Percentiles rank a stretch among this genome's conserved stretches.
Conservation (phyloP, 2,329 filamentous ascomycete species). For the Colletotrichum australisinense region DNA sequence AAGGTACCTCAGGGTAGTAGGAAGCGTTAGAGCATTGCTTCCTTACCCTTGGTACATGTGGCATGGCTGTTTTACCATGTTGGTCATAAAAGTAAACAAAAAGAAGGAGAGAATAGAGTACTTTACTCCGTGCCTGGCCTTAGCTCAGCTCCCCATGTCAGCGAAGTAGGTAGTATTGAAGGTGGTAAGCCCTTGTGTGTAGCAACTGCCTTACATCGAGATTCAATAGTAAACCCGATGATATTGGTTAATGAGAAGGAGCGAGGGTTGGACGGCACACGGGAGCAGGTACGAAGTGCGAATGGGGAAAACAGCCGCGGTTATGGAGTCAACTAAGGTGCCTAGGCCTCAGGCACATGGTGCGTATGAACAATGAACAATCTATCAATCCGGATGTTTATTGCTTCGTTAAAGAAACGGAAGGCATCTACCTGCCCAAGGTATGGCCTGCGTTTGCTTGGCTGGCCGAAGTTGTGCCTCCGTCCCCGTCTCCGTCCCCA, state of each 20-base stretch:
- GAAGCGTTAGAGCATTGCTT: background rate
- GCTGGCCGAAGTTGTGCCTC: conserved; percentile 10
- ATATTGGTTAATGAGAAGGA: background rate
- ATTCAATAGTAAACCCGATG: background rate
- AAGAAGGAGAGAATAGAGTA: background rate
- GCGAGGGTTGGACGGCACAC: background rate
- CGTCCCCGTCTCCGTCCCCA: background rate
- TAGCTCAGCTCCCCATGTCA: background rate
- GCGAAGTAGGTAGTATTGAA: background rate
- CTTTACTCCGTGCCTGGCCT: background rate
- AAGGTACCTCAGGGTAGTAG: background rate
- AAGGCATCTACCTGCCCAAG: background rate
- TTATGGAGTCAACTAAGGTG: background rate
- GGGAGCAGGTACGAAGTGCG: background rate
- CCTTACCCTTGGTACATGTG: background rate
- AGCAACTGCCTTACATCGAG: background rate
- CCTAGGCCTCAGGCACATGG: background rate
- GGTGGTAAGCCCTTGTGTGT: background rate
- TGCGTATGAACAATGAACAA: background rate
- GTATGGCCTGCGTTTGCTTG: too few relatives aligned
- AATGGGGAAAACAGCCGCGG: background rate
- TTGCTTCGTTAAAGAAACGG: background rate
- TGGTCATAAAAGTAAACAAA: background rate
- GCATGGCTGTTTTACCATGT: background rate
- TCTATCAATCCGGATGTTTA: background rate